Conservation (phyloP, 139 green algal species). For the Helicosporidium sp. region DNA sequence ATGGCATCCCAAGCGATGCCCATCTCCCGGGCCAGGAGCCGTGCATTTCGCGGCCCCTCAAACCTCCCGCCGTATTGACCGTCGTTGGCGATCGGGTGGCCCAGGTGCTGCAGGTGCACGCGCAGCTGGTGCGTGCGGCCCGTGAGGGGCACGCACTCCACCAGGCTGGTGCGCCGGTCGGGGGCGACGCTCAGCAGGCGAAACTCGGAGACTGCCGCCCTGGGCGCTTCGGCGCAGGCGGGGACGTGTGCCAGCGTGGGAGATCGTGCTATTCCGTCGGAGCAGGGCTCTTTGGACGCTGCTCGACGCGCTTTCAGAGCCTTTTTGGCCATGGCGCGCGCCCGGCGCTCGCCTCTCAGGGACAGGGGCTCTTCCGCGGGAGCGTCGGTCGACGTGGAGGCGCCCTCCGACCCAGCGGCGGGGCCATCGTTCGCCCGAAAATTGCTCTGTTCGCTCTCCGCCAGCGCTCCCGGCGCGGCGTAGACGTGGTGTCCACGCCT, state of each 20-base stretch:
- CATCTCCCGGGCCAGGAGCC: constrained; percentile 5
- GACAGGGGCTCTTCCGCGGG: too few species aligned
- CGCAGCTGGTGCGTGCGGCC: constrained; percentile 55
- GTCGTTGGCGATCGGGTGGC: constrained; percentile 60
- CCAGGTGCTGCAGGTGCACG: constrained; percentile 43
- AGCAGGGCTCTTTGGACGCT: too few species aligned
- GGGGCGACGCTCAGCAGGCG: constrained; percentile 19
- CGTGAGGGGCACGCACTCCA: constrained; percentile 36
- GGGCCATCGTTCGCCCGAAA: too few species aligned
- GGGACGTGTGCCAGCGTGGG: too few species aligned
- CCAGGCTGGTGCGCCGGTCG: constrained; percentile 41
- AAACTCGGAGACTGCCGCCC: constrained; percentile 29
- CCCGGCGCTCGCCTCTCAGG: too few species aligned
- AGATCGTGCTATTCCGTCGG: too few species aligned
- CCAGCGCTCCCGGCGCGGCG: not conserved
- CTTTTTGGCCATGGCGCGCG: too few species aligned
- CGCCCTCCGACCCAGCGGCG: too few species aligned
- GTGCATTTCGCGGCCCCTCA: constrained; percentile 5
- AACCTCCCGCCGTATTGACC: constrained; percentile 35
- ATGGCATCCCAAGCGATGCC: constrained; percentile 4
- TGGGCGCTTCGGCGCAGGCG: constrained; percentile 2
- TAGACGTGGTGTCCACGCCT: not conserved
- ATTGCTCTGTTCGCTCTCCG: too few species aligned
- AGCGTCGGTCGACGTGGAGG: too few species aligned
- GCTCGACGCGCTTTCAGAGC: too few species aligned